A percentile compares a stretch with the other conserved stretches of the same genome.
Conservation (phyloP, 75 land plant species). For the Ceratopteris richardii region DNA sequence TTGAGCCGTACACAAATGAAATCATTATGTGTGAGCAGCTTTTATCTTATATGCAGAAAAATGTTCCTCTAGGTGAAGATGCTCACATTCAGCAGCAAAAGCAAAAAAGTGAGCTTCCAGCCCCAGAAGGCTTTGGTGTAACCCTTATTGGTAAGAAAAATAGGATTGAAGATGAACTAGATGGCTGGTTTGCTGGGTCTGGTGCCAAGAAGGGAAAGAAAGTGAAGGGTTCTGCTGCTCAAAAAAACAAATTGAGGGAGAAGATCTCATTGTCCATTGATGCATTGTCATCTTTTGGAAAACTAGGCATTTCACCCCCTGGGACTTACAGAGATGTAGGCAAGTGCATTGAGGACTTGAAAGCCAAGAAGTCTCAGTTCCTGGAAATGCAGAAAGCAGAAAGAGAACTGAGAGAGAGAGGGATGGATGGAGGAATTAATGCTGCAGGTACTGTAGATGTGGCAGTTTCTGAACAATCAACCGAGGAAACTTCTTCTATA, state of each 20-base stretch:
- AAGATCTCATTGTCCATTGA: slow-evolving; percentile 30
- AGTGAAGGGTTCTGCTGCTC: slow-evolving; percentile 2
- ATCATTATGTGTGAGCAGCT: slow-evolving; percentile 44
- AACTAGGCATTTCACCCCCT: slow-evolving; percentile 24
- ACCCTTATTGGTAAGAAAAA: slow-evolving; percentile 27
- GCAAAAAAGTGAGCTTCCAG: not conserved
- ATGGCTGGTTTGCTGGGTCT: slow-evolving; percentile 28
- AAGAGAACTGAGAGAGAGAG: slow-evolving; percentile 17
- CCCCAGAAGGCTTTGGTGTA: slow-evolving; percentile 33
- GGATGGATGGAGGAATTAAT: too few relatives aligned
- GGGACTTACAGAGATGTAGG: slow-evolving; percentile 22
- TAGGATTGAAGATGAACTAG: slow-evolving; percentile 31
- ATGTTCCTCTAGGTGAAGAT: slow-evolving; percentile 21
- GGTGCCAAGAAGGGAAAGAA: slow-evolving; percentile 26
- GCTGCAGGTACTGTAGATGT: too few relatives aligned
- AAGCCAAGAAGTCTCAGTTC: slow-evolving; percentile 26
- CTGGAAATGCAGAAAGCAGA: slow-evolving; percentile 29
- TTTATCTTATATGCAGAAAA: slow-evolving; percentile 25
- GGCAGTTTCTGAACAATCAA: too few relatives aligned
- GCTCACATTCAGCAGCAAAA: not conserved
- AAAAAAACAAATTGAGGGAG: slow-evolving; percentile 23
- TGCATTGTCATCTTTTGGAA: slow-evolving; percentile 30
- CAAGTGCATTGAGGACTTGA: slow-evolving; percentile 21
- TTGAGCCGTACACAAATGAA: slow-evolving; percentile 42
- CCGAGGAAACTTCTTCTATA: too few relatives aligned